These are phyloP conservation scores for Cordyceps cateniannulata DNA, from an alignment of 2,329 filamentous ascomycete genomes.

Conservation along the genomic window DNA sequence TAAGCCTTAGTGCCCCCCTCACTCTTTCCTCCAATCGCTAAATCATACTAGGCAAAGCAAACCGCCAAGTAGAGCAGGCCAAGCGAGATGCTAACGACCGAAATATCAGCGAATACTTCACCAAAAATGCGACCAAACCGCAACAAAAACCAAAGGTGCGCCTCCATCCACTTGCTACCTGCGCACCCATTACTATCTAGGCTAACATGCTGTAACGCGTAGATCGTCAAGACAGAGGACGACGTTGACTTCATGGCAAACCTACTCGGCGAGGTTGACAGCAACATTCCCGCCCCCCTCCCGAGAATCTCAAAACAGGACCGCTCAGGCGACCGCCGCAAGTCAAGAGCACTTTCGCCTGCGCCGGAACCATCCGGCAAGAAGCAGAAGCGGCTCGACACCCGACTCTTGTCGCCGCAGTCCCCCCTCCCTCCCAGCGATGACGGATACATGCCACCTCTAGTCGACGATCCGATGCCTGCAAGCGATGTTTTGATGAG, in stretches of 20 bases:
- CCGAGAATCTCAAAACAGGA: constrained; percentile 55
- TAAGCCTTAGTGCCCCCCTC: constrained; percentile 24
- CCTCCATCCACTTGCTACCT: no score
- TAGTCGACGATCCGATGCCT: constrained; percentile 54
- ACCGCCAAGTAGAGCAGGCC: constrained; percentile 79
- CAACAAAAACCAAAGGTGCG: constrained; percentile 76
- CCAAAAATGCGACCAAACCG: constrained; percentile 58
- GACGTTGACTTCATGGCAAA: constrained; percentile 83
- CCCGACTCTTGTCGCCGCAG: constrained; percentile 39
- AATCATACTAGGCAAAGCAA: constrained; percentile 62
- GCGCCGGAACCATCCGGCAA: constrained; percentile 51
- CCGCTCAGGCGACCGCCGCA: constrained; percentile 70
- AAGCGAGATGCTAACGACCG: constrained; percentile 82
- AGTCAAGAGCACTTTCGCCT: constrained; percentile 74
- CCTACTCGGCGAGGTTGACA: constrained; percentile 82
- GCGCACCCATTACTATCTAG: background rate
- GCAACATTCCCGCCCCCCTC: constrained; percentile 53
- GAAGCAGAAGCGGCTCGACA: constrained; percentile 48
- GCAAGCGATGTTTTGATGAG: constrained; percentile 63
- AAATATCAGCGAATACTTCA: constrained; percentile 93
- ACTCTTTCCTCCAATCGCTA: background rate
- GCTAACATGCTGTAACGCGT: constrained; percentile 7
- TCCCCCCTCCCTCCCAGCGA: constrained; percentile 39
- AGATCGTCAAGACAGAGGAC: constrained; percentile 75
- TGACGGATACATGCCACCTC: constrained; percentile 46